Percentiles rank a stretch among this genome's conserved stretches.
These are phyloP conservation scores for Fusarium poae DNA, from an alignment of 2,329 filamentous ascomycete genomes.

Conservation along the genomic window DNA sequence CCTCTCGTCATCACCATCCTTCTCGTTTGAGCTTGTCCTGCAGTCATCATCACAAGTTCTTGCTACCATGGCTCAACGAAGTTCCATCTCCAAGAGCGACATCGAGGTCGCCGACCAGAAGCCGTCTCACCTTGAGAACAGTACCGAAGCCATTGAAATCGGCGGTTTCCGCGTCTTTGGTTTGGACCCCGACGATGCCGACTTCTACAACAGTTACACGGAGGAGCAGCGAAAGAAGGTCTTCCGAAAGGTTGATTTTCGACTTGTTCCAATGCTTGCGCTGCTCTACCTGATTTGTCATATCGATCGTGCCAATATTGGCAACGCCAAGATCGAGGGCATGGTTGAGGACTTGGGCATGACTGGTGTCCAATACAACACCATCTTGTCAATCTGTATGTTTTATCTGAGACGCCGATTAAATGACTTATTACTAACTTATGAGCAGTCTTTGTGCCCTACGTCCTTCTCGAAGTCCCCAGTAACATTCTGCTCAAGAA, in stretches of 20 bases:
- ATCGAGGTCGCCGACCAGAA: conserved; percentile 35
- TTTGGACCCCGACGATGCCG: conserved; percentile 41
- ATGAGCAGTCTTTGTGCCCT: conserved; percentile 39
- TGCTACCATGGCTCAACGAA: conserved; percentile 34
- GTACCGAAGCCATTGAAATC: conserved; percentile 38
- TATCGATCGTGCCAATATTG: conserved; percentile 66
- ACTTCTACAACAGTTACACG: conserved; percentile 42
- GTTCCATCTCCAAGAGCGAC: conserved; percentile 45
- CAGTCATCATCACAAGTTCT: neutral
- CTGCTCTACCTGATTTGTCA: conserved; percentile 68
- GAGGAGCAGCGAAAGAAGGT: conserved; percentile 44
- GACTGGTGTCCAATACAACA: conserved; percentile 71
- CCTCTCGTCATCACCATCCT: neutral
- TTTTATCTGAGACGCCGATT: conserved; percentile 57
- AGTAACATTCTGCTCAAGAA: conserved; percentile 49
- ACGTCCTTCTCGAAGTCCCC: conserved; percentile 45
- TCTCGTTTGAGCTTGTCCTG: neutral
- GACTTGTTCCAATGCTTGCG: conserved; percentile 64
- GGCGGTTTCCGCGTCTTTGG: conserved; percentile 42
- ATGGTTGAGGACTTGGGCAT: conserved; percentile 59
- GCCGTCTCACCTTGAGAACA: conserved; percentile 34
- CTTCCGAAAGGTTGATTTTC: conserved; percentile 53
- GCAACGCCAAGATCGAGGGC: conserved; percentile 65
- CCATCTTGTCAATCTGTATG: conserved; percentile 70
- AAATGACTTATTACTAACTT: accelerated